Evolutionary conservation across 2,329 filamentous ascomycete species (phyloP).

Genomic region (Raffaelea deltoideospora): DNA sequence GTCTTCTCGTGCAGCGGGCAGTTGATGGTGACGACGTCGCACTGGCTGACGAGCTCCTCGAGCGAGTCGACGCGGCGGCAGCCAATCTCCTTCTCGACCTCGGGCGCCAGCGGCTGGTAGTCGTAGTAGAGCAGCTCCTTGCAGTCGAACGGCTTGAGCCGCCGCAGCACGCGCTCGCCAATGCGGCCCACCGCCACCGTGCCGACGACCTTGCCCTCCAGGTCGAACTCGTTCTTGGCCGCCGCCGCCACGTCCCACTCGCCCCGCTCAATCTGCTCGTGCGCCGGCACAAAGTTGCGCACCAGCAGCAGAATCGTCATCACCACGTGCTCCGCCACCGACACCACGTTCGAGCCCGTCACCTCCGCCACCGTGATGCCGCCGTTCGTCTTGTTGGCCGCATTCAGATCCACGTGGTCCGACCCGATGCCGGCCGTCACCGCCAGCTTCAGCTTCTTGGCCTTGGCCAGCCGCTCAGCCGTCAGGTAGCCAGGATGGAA

Average conservation of each 20-base stretch:
- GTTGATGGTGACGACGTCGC: slow-evolving; percentile 98
- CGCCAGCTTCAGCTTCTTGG: slow-evolving; percentile 97
- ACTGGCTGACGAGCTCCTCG: slow-evolving; percentile 88
- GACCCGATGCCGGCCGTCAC: slow-evolving; percentile 96
- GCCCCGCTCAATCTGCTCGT: slow-evolving; percentile 78
- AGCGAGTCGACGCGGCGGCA: slow-evolving; percentile 76
- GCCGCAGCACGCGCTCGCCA: slow-evolving; percentile 90
- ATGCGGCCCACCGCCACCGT: slow-evolving; percentile 97
- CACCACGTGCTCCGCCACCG: slow-evolving; percentile 95
- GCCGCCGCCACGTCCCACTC: slow-evolving; percentile 94
- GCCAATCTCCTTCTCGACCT: slow-evolving; percentile 90
- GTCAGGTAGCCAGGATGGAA: slow-evolving; percentile 99
- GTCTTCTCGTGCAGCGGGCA: slow-evolving; percentile 99
- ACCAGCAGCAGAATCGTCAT: slow-evolving; percentile 96
- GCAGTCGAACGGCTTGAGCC: slow-evolving; percentile 96
- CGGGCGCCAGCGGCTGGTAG: slow-evolving; percentile 82
- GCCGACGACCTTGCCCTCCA: slow-evolving; percentile 94
- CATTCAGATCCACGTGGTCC: slow-evolving; percentile 93
- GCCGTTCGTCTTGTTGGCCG: slow-evolving; percentile 96
- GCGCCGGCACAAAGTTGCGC: slow-evolving; percentile 96
- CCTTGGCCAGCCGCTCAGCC: slow-evolving; percentile 87
- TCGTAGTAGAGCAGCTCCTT: slow-evolving; percentile 99
- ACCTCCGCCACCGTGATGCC: slow-evolving; percentile 96
- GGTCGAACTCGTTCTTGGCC: slow-evolving; percentile 96
- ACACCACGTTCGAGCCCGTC: slow-evolving; percentile 95